Evolutionary conservation across 345 rosid genomes (phyloP).

Genomic region (Luvunga scandens): DNA sequence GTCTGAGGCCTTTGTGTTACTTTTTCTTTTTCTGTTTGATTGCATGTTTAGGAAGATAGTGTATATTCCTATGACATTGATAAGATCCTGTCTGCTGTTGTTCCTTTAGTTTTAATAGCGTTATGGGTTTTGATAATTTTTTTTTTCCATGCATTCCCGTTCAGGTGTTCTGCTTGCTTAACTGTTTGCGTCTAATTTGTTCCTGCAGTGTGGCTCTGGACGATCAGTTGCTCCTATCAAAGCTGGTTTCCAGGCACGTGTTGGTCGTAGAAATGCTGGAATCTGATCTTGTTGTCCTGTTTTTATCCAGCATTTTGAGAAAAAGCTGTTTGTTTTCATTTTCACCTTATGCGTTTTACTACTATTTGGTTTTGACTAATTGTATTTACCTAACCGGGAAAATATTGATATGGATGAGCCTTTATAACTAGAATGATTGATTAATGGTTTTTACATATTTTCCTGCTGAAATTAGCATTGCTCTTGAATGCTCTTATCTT

Average conservation of each 20-base stretch:
- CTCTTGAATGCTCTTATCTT: background rate
- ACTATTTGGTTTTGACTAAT: background rate
- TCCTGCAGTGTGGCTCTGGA: slow-evolving; percentile 87
- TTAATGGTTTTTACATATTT: too few relatives aligned
- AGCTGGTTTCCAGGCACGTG: slow-evolving; percentile 98
- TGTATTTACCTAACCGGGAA: background rate
- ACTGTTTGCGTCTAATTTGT: background rate
- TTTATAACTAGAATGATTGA: background rate
- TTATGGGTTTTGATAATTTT: background rate
- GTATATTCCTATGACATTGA: background rate
- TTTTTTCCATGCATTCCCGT: background rate
- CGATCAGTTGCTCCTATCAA: slow-evolving; percentile 95
- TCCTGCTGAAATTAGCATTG: background rate
- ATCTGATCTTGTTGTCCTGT: slow-evolving; percentile 26
- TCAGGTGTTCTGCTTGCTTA: background rate
- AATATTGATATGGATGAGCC: background rate
- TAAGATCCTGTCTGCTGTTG: background rate
- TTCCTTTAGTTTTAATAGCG: background rate
- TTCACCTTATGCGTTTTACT: background rate
- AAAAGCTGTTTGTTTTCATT: background rate
- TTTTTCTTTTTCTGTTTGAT: background rate
- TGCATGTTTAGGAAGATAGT: background rate
- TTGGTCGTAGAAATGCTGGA: slow-evolving; percentile 81
- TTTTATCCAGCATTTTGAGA: background rate
- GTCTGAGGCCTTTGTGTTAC: slow-evolving; percentile 8